Evolutionary conservation across 2,329 filamentous ascomycete genomes (phyloP), one percentile per base, ranked within the genome.

Genomic region (Xylariaceae sp.): DNA sequence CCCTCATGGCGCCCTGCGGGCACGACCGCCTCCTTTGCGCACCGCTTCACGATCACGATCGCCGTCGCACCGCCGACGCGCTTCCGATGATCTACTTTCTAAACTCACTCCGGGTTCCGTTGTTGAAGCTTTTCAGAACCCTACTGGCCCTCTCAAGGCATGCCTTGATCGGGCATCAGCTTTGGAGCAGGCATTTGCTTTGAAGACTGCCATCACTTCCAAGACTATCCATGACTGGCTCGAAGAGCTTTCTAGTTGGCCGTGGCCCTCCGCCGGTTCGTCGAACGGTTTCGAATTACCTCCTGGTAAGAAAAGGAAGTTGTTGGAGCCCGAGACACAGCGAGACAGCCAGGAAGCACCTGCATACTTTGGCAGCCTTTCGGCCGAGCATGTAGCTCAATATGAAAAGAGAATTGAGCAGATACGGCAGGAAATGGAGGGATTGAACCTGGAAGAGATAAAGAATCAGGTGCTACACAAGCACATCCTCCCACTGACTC

Each of bases 391-490:
- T 44, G 84, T 95, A 1, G 74, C 81, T 51, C 76, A 77, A 53
- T 92, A 94, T 72, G 89, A 94, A 68, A 76, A 74, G 58, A 84
- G 92, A 45, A 79, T 95, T 10, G 87, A 89, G 56, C 83, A 89
- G 64, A 95, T 97, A 60, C 80, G 78, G 11, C 78, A 80, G 50
- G 85, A 86, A 58, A 77, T 94, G 76, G 84, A 89, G 58, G 80
- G 83, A 45, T 77, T 94, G 55, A 84, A 89, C 56, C 78, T 95
- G 45, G 90, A 97, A 69, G 91, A 95, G 64, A 86, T 99, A 71
- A 97, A 99, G 76, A 85, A 83, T 50, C 89, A 93, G 70, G 89
- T 97, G 66, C 77, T 97, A 63, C 86, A 88, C 73, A 89, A 89
- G 68, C 89, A 96, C 76, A 87, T 88, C 71, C 76, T 87, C 64